Evolutionary conservation across 495 filamentous ascomycete genomes (phyloP).

Genomic region (Podospora bellae-mahoneyi): DNA sequence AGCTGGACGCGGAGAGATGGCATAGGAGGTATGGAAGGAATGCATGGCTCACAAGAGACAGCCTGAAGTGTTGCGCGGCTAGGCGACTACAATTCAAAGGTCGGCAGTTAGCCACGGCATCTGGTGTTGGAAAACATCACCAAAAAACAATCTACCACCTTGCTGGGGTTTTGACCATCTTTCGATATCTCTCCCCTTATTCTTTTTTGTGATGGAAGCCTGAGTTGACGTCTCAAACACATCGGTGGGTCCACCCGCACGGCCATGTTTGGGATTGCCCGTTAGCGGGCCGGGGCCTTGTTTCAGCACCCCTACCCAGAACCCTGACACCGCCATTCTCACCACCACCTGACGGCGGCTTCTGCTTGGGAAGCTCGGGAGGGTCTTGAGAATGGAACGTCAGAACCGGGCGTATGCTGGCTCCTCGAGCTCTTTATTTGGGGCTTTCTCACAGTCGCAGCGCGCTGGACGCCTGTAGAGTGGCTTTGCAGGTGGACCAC

Average conservation of each 20-base stretch:
- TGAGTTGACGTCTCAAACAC: conserved; percentile 29
- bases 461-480: not conserved
- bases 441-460: not conserved
- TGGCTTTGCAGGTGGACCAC: not conserved
- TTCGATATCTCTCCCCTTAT: conserved; percentile 9
- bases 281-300: conserved; percentile 33
- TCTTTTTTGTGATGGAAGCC: conserved; percentile 19
- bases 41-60: conserved; percentile 18
- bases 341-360: conserved; percentile 12
- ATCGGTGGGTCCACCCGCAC: conserved; percentile 28
- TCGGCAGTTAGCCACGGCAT: conserved; percentile 22
- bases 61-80: conserved; percentile 20
- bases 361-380: conserved; percentile 13
- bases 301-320: conserved; percentile 37
- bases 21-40: conserved; percentile 17
- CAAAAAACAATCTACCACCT: conserved; percentile 14
- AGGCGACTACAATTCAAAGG: conserved; percentile 25
- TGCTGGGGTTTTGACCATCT: conserved; percentile 8
- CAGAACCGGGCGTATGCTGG: conserved; percentile 23
- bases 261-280: conserved; percentile 36
- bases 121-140: conserved; percentile 9
- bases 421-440: not conserved
- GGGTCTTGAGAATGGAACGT: conserved; percentile 22
- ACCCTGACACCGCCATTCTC: conserved; percentile 22
- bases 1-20: conserved; percentile 11